Evolutionary conservation across 108 stramenopile genomes (phyloP).

Genomic region (Seminavis robusta): DNA sequence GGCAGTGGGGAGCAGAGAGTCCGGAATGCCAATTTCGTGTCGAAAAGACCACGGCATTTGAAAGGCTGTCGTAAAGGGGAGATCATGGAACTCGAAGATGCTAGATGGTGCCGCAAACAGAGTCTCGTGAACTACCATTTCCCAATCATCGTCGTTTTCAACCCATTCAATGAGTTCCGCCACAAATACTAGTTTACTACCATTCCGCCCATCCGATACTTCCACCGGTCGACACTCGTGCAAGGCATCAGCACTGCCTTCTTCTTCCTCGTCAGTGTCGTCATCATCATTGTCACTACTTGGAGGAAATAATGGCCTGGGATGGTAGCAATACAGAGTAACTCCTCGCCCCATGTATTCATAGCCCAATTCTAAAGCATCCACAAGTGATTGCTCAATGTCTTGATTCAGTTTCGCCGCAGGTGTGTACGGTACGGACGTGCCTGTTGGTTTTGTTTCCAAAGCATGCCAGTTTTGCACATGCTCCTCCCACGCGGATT

Average conservation of each 20-base stretch:
- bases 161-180: slow-evolving; percentile 49
- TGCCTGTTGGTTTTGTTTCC: slow-evolving; percentile 6
- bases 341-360: too few species aligned
- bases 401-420: neutral
- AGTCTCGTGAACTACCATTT: slow-evolving; percentile 21
- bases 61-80: slow-evolving; percentile 33
- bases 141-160: slow-evolving; percentile 70
- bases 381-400: slow-evolving; percentile 4
- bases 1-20: slow-evolving; percentile 37
- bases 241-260: slow-evolving; percentile 21
- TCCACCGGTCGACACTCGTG: slow-evolving; percentile 10
- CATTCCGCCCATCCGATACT: slow-evolving; percentile 42
- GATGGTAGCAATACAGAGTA: too few species aligned
- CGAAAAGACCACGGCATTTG: slow-evolving; percentile 52
- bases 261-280: neutral
- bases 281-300: slow-evolving; percentile 3
- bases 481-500: slow-evolving; percentile 43
- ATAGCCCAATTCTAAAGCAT: slow-evolving; percentile 66
- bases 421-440: slow-evolving; percentile 24
- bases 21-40: slow-evolving; percentile 48
- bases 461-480: slow-evolving; percentile 25
- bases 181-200: slow-evolving; percentile 37
- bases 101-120: neutral
- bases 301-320: too few species aligned
- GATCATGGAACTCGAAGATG: slow-evolving; percentile 26